phyloP scores from a whole-genome alignment of 2,329 filamentous ascomycete species.

The Pseudogymnoascus sp. region DNA sequence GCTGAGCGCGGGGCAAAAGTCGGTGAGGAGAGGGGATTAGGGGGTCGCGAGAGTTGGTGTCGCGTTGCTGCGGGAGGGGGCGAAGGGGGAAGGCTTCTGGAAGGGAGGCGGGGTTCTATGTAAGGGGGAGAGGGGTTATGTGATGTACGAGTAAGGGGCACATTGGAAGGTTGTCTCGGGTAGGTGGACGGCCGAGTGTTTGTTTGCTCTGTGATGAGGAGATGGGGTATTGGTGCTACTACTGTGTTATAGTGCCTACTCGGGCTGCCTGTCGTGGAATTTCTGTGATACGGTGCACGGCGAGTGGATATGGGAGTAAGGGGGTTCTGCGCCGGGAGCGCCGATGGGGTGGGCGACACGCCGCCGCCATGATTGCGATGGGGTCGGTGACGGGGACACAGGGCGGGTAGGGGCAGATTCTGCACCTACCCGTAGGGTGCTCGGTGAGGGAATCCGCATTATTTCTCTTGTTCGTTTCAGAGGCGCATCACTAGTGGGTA shows the following conservation, averaged over 20 bases:
- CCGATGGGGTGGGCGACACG: not conserved
- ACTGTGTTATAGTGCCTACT: not conserved
- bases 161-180: not conserved
- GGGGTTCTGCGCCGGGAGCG: not conserved
- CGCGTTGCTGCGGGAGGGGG: not conserved
- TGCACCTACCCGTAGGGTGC: not conserved
- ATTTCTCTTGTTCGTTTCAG: not conserved
- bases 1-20: not conserved
- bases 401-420: not conserved
- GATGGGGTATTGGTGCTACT: not conserved
- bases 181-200: not conserved
- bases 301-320: not conserved
- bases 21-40: not conserved
- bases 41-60: not conserved
- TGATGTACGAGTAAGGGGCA: not conserved
- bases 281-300: not conserved
- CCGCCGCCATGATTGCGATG: not conserved
- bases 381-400: constrained; percentile 3
- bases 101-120: not conserved
- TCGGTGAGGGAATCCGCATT: not conserved
- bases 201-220: not conserved
- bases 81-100: constrained; percentile 8
- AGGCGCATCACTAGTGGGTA: not conserved
- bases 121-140: not conserved
- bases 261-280: constrained; percentile 1